A percentile compares a stretch with the other conserved stretches of the same genome.
Evolutionary conservation across 129 eudicot genomes (phyloP).

Genomic region (Ambrosia artemisiifolia): DNA sequence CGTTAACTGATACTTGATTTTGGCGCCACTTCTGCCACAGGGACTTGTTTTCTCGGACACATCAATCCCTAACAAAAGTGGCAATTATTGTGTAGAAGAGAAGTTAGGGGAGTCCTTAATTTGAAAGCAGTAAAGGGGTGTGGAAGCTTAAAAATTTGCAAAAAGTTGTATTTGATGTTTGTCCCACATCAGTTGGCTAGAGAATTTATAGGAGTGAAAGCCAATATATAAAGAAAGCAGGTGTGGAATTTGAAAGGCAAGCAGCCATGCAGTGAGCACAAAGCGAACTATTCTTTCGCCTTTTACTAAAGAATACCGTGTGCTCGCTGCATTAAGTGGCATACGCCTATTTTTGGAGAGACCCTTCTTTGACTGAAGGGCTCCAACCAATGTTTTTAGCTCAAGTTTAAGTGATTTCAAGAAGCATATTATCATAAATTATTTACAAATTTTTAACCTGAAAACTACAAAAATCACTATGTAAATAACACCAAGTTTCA

Average conservation of each 20-base stretch:
- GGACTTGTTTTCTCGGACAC: too few species aligned
- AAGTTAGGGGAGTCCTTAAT: too few species aligned
- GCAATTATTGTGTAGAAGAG: too few species aligned
- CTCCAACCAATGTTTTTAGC: not conserved
- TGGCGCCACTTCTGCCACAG: too few species aligned
- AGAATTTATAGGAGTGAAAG: not conserved
- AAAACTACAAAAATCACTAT: too few species aligned
- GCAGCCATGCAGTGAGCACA: slow-evolving; percentile 61
- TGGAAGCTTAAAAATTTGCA: not conserved
- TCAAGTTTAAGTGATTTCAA: not conserved
- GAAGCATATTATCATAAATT: too few species aligned
- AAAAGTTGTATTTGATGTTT: not conserved
- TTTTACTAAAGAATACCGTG: slow-evolving; percentile 97
- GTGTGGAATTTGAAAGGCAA: not conserved
- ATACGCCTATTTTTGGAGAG: slow-evolving; percentile 52
- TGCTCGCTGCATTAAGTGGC: slow-evolving; percentile 39
- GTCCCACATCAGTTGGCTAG: not conserved
- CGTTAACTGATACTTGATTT: too few species aligned
- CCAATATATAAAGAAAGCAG: not conserved
- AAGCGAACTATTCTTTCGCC: slow-evolving; percentile 92
- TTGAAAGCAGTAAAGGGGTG: too few species aligned
- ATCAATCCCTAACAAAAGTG: too few species aligned
- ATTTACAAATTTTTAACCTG: too few species aligned
- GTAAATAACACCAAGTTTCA: too few species aligned
- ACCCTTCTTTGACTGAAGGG: not conserved